Percentiles rank a stretch among this genome's conserved stretches.
phyloP scores from a whole-genome alignment of 345 rosid genomes.

The Excoecaria agallocha region DNA sequence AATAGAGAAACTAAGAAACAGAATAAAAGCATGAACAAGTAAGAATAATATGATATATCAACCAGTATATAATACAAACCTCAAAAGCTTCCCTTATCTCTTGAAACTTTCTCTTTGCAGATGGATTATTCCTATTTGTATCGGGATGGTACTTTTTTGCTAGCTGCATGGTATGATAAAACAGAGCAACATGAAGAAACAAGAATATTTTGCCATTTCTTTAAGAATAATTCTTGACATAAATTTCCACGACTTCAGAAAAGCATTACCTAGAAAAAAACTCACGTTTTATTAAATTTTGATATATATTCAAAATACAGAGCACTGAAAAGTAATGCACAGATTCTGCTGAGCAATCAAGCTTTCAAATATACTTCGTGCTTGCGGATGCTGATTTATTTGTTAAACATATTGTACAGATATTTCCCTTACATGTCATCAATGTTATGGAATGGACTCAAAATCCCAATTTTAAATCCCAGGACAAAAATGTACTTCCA shows the following conservation, averaged over 20 bases:
- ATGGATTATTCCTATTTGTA: slow-evolving; percentile 76
- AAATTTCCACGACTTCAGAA: neutral
- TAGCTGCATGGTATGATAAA: slow-evolving; percentile 52
- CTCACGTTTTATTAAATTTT: neutral
- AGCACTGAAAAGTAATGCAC: neutral
- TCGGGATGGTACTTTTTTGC: slow-evolving; percentile 96
- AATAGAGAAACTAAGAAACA: neutral
- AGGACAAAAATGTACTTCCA: neutral
- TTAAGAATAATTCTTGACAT: neutral
- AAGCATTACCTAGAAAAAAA: neutral
- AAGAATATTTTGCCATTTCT: neutral
- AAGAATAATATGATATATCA: neutral
- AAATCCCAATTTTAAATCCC: neutral
- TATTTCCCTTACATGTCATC: neutral
- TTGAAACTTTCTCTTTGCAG: slow-evolving; percentile 84
- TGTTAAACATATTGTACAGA: neutral
- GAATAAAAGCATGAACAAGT: slow-evolving; percentile 2
- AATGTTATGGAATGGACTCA: neutral
- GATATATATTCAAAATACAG: neutral
- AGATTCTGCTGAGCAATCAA: neutral
- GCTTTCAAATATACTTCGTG: neutral
- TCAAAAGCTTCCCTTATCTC: slow-evolving; percentile 85
- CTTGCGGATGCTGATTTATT: neutral
- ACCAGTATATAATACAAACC: slow-evolving; percentile 34
- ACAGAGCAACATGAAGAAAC: slow-evolving; percentile 6